Percentiles rank a stretch among this genome's conserved stretches.
Evolutionary conservation across 1,139 yeast species (phyloP).

Genomic region (Spathaspora sp.): DNA sequence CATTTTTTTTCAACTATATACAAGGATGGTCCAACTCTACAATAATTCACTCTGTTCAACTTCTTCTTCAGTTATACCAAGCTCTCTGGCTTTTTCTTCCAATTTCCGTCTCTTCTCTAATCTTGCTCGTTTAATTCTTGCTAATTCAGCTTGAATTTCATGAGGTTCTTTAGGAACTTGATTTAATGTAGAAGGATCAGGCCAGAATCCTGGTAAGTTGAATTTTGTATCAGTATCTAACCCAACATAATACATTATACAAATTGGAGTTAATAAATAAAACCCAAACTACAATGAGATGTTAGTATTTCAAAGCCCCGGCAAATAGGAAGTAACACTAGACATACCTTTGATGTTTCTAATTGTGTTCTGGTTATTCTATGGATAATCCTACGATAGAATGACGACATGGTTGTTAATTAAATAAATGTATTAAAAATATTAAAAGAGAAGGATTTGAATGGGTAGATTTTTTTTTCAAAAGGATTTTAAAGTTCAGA

Average conservation of each 20-base stretch:
- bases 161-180: constrained; percentile 91
- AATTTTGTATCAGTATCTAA: constrained; percentile 84
- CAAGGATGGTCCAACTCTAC: neutral
- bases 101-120: constrained; percentile 69
- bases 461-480: constrained; percentile 1
- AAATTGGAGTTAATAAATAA: constrained; percentile 81
- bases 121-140: constrained; percentile 76
- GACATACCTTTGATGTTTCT: constrained; percentile 65
- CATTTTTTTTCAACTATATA: neutral
- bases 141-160: constrained; percentile 88
- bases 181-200: constrained; percentile 88
- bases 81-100: constrained; percentile 67
- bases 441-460: neutral
- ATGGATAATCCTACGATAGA: constrained; percentile 26
- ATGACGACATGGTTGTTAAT: neutral
- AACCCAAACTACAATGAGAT: constrained; percentile 66
- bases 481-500: too few relatives aligned
- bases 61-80: constrained; percentile 52
- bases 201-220: constrained; percentile 96
- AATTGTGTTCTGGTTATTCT: constrained; percentile 57
- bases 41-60: neutral
- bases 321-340: neutral
- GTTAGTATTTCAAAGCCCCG: constrained; percentile 19
- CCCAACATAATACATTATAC: constrained; percentile 90
- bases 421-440: neutral